phyloP scores from a whole-genome alignment of 1,284 basidiomycete species.

The Ganoderma sp. region DNA sequence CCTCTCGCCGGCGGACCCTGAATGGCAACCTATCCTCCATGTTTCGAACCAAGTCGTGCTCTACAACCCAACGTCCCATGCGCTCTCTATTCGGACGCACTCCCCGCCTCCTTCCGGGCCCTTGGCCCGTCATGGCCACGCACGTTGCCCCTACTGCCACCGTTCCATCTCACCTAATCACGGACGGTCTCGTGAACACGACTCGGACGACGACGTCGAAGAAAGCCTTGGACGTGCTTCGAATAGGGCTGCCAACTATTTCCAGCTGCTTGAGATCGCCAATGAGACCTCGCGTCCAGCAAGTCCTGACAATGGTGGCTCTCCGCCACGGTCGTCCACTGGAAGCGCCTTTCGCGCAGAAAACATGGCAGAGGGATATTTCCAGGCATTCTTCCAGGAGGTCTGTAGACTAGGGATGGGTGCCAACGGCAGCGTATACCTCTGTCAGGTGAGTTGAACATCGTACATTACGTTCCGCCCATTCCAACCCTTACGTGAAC shows the following conservation, averaged over 20 bases:
- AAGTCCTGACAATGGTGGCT: constrained; percentile 45
- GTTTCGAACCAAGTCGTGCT: constrained; percentile 86
- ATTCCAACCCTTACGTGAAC: constrained; percentile 7
- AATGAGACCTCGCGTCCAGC: constrained; percentile 72
- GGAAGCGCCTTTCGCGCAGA: constrained; percentile 58
- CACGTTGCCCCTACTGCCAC: constrained; percentile 75
- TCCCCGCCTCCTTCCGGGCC: constrained; percentile 34
- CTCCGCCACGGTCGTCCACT: constrained; percentile 9
- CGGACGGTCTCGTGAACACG: constrained; percentile 9
- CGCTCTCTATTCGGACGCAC: constrained; percentile 67
- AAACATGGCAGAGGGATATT: constrained; percentile 82
- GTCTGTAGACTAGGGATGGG: constrained; percentile 89
- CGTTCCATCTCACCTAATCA: constrained; percentile 53
- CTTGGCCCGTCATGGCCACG: constrained; percentile 31
- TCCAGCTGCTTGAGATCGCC: constrained; percentile 70
- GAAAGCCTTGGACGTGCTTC: constrained; percentile 37
- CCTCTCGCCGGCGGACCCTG: constrained; percentile 37
- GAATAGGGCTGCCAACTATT: constrained; percentile 71
- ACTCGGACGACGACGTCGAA: constrained; percentile 35
- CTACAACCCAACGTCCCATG: constrained; percentile 87
- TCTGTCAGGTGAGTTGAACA: constrained; percentile 70
- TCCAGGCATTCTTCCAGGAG: constrained; percentile 88
- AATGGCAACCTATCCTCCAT: constrained; percentile 77
- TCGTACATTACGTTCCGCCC: neutral
- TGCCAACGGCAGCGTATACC: constrained; percentile 87